Evolutionary conservation across 1,139 yeast genomes (phyloP).

Genomic region (Protomyces inundatus): DNA sequence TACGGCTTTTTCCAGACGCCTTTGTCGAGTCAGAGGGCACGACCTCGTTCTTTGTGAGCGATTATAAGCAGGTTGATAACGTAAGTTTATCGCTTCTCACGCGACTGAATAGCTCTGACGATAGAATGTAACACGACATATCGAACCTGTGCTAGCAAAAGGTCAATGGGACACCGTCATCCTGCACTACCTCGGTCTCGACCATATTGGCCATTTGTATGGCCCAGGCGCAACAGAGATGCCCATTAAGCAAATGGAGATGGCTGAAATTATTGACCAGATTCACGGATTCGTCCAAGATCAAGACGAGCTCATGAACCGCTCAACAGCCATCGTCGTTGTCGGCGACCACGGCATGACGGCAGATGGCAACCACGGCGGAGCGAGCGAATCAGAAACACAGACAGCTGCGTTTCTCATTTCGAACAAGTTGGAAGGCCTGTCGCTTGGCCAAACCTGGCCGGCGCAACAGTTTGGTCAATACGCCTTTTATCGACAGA

Average conservation of each 20-base stretch:
- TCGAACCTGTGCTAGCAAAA: slow-evolving; percentile 50
- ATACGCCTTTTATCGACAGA: slow-evolving; percentile 48
- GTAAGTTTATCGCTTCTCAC: background rate
- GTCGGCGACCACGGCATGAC: slow-evolving; percentile 98
- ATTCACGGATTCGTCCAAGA: slow-evolving; percentile 48
- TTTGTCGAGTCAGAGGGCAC: slow-evolving; percentile 78
- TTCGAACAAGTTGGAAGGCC: slow-evolving; percentile 52
- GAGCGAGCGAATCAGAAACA: slow-evolving; percentile 86
- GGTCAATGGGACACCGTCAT: slow-evolving; percentile 76
- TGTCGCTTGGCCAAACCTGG: slow-evolving; percentile 29
- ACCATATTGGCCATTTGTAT: slow-evolving; percentile 96
- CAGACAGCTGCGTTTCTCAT: slow-evolving; percentile 71
- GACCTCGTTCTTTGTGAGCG: slow-evolving; percentile 87
- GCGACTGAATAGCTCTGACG: background rate
- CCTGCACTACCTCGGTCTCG: slow-evolving; percentile 85
- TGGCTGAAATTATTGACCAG: slow-evolving; percentile 61
- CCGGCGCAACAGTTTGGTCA: slow-evolving; percentile 29
- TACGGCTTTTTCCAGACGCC: slow-evolving; percentile 69
- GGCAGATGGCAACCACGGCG: slow-evolving; percentile 87
- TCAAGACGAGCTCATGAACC: slow-evolving; percentile 42
- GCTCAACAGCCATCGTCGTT: slow-evolving; percentile 58
- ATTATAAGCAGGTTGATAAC: slow-evolving; percentile 84
- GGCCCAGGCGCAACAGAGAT: slow-evolving; percentile 79
- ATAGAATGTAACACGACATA: slow-evolving; percentile 78
- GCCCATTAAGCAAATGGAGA: slow-evolving; percentile 75